A percentile compares a stretch with the other conserved stretches of the same genome.
Conservation (phyloP, 768 basidiomycete species). For the Pleurotus eryngii region DNA sequence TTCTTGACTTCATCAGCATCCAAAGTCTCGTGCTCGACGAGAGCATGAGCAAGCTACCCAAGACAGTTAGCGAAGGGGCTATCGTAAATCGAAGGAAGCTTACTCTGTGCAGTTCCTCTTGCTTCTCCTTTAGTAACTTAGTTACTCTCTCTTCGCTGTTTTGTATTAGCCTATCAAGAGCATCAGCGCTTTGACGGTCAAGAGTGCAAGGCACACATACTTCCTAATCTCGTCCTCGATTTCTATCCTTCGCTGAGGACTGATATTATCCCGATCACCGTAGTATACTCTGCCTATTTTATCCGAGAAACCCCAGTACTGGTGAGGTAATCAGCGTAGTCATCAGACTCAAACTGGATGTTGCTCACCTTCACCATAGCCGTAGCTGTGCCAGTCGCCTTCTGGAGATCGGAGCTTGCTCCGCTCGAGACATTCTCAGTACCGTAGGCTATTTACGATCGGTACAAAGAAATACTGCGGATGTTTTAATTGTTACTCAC, state of each 20-base stretch:
- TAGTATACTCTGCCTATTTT: constrained; percentile 84
- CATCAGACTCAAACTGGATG: background rate
- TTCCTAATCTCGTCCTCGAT: constrained; percentile 86
- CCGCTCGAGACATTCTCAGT: constrained; percentile 87
- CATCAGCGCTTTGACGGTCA: background rate
- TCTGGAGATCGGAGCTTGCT: constrained; percentile 81
- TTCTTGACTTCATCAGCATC: constrained; percentile 80
- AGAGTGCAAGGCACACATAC: constrained; percentile 41
- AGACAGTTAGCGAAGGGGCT: constrained; percentile 9
- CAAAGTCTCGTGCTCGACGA: constrained; percentile 95
- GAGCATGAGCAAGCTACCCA: constrained; percentile 76
- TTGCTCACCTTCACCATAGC: constrained; percentile 83
- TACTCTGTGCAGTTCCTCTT: constrained; percentile 77
- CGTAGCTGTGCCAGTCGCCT: constrained; percentile 76
- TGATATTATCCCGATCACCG: constrained; percentile 66
- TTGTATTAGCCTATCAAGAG: constrained; percentile 52
- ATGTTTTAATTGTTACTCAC: constrained; percentile 36
- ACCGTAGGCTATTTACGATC: constrained; percentile 66
- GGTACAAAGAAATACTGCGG: constrained; percentile 14
- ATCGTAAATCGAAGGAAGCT: constrained; percentile 17
- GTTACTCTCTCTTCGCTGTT: constrained; percentile 66
- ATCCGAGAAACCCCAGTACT: constrained; percentile 76
- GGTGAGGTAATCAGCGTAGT: constrained; percentile 4
- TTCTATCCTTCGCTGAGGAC: constrained; percentile 71
- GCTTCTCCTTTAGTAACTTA: constrained; percentile 57